A percentile compares a stretch with the other conserved stretches of the same genome.
phyloP scores from a whole-genome alignment of 2,329 filamentous ascomycete genomes.

The Penicillium sp. region DNA sequence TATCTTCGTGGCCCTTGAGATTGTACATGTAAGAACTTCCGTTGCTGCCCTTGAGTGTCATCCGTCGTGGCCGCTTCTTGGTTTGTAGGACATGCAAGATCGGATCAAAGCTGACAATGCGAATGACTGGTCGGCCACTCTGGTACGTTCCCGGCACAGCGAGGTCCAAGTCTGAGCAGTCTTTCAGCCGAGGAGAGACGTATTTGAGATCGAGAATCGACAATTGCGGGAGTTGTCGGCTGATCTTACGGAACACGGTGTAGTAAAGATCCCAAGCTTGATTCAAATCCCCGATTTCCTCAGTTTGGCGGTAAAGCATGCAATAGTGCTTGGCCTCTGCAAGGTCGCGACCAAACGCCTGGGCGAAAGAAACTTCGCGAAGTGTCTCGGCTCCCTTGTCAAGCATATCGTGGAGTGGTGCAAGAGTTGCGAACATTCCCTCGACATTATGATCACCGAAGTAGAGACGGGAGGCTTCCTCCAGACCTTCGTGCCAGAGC shows the following conservation, averaged over 20 bases:
- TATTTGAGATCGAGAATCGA: constrained; percentile 93
- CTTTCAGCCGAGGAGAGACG: constrained; percentile 89
- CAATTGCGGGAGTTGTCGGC: constrained; percentile 85
- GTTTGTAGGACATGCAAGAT: constrained; percentile 91
- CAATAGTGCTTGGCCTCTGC: constrained; percentile 96
- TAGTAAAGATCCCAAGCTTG: constrained; percentile 99
- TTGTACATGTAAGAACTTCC: constrained; percentile 82
- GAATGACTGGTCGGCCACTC: constrained; percentile 73
- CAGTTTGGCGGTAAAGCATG: constrained; percentile 81
- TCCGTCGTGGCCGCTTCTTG: constrained; percentile 90
- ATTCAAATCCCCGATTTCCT: constrained; percentile 90
- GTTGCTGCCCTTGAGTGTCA: constrained; percentile 84
- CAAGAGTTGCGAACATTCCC: constrained; percentile 90
- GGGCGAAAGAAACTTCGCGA: constrained; percentile 93
- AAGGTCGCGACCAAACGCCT: constrained; percentile 93
- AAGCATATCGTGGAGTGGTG: constrained; percentile 85
- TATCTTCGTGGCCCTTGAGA: constrained; percentile 99
- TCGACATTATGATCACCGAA: constrained; percentile 98
- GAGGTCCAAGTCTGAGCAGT: constrained; percentile 79
- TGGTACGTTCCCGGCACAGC: constrained; percentile 95
- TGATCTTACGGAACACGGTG: constrained; percentile 94
- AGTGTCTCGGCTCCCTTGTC: constrained; percentile 90
- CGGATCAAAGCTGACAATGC: constrained; percentile 84
- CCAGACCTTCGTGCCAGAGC: constrained; percentile 95
- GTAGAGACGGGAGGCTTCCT: constrained; percentile 93